Percentiles rank a stretch among this genome's conserved stretches.
These are phyloP conservation scores for Triticum dicoccoides DNA, from an alignment of 176 grass and related monocot genomes.

Conservation along the genomic window DNA sequence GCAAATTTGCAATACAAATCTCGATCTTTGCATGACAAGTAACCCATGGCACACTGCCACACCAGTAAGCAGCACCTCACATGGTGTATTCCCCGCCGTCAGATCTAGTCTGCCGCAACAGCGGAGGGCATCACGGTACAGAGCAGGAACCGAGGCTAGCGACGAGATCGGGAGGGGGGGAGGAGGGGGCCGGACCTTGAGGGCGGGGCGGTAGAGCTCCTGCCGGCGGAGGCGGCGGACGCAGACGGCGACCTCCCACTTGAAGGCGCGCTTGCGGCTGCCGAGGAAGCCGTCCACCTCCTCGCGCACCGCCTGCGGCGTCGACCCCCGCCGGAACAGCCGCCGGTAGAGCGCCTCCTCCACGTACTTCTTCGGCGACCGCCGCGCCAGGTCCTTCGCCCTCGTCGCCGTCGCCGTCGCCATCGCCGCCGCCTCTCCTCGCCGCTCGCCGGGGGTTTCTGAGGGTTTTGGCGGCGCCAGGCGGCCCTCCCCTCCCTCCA, in stretches of 20 bases:
- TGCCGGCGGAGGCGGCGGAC: slow-evolving; percentile 67
- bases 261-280: slow-evolving; percentile 85
- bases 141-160: neutral
- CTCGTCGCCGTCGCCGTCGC: slow-evolving; percentile 55
- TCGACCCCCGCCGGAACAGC: slow-evolving; percentile 67
- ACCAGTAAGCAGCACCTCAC: neutral
- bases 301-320: slow-evolving; percentile 61
- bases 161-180: neutral
- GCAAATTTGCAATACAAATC: neutral
- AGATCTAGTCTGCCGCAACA: slow-evolving; percentile 16
- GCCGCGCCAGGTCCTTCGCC: slow-evolving; percentile 66
- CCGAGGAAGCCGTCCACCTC: slow-evolving; percentile 84
- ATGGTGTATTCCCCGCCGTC: neutral
- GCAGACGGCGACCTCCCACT: slow-evolving; percentile 94
- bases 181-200: slow-evolving; percentile 48
- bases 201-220: slow-evolving; percentile 57
- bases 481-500: slow-evolving; percentile 2
- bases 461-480: slow-evolving; percentile 42
- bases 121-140: neutral
- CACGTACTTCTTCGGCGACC: slow-evolving; percentile 79
- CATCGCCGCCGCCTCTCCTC: neutral
- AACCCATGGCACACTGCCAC: neutral
- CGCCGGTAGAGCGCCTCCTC: slow-evolving; percentile 74
- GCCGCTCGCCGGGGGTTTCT: slow-evolving; percentile 22
- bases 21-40: neutral